Conservation (phyloP, 306 rosid species). For the Sesbania bispinosa region DNA sequence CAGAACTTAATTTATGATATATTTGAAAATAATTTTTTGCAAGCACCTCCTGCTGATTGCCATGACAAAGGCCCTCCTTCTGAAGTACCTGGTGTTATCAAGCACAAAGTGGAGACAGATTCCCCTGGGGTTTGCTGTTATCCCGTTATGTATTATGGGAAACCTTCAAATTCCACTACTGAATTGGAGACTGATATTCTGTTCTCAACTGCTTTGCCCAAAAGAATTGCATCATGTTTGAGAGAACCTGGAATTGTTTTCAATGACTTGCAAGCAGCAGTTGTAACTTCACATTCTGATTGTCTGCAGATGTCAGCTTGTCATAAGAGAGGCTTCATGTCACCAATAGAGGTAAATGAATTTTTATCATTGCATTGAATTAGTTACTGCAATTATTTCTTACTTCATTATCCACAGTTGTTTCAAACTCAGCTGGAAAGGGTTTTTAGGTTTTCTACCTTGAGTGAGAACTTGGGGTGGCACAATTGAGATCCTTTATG, state of each 20-base stretch:
- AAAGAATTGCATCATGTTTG: slow-evolving; percentile 16
- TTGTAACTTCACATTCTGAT: slow-evolving; percentile 25
- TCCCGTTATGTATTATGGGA: slow-evolving; percentile 17
- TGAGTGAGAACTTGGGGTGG: no score
- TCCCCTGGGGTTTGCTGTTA: slow-evolving; percentile 14
- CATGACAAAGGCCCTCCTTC: slow-evolving; percentile 28
- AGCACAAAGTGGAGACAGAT: slow-evolving; percentile 28
- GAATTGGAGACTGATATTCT: slow-evolving; percentile 25
- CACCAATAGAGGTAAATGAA: slow-evolving; percentile 55
- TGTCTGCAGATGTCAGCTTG: slow-evolving; percentile 25
- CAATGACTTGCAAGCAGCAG: slow-evolving; percentile 18
- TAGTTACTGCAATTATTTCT: no score
- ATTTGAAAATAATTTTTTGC: slow-evolving; percentile 33
- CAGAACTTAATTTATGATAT: slow-evolving; percentile 50
- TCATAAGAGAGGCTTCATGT: slow-evolving; percentile 30
- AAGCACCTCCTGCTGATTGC: slow-evolving; percentile 27
- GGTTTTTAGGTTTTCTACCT: no score
- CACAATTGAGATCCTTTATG: no score
- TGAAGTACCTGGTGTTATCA: slow-evolving; percentile 19
- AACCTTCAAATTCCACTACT: slow-evolving; percentile 27
- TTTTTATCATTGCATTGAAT: neutral
- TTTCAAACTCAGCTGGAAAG: no score
- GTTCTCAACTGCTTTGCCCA: slow-evolving; percentile 24
- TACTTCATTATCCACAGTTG: no score
- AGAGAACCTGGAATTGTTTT: no score